Percentiles rank a stretch among this genome's conserved stretches.
These are phyloP conservation scores for Mycena metata DNA, from an alignment of 768 basidiomycete species.

Conservation along the genomic window DNA sequence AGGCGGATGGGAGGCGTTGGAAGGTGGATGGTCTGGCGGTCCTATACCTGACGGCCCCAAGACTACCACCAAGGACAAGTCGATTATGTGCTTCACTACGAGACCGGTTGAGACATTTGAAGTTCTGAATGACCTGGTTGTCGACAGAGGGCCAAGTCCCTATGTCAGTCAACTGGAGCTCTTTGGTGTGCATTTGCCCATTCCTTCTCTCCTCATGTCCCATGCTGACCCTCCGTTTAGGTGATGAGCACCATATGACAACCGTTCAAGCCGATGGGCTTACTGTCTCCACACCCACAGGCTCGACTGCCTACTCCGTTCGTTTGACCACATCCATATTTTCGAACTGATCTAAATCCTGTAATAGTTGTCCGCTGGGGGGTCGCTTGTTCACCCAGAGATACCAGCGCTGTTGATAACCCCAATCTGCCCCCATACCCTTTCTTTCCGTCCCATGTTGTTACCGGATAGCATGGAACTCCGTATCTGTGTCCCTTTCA, in stretches of 20 bases:
- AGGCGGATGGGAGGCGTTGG: conserved; percentile 96
- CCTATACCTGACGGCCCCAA: conserved; percentile 58
- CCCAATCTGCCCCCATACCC: conserved; percentile 97
- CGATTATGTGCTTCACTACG: conserved; percentile 98
- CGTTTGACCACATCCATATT: conserved; percentile 43
- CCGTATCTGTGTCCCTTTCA: conserved; percentile 98
- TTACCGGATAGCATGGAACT: conserved; percentile 99
- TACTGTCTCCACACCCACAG: conserved; percentile 96
- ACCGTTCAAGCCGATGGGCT: conserved; percentile 99
- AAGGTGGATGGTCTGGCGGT: conserved; percentile 75
- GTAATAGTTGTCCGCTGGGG: conserved; percentile 89
- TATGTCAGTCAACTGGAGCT: conserved; percentile 96
- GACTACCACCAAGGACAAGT: conserved; percentile 83
- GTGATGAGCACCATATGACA: conserved; percentile 99
- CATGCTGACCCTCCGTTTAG: conserved; percentile 55
- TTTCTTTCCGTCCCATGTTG: conserved; percentile 99
- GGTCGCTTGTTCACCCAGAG: conserved; percentile 97
- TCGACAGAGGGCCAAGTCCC: conserved; percentile 97
- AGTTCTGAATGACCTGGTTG: conserved; percentile 95
- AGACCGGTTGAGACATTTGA: conserved; percentile 96
- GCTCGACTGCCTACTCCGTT: conserved; percentile 98
- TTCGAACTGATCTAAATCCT: conserved; percentile 27
- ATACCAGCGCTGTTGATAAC: conserved; percentile 97
- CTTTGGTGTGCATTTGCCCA: conserved; percentile 76
- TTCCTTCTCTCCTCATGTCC: conserved; percentile 8